Conservation (phyloP, 805 yeast species). For the Blastobotrys robertii region DNA sequence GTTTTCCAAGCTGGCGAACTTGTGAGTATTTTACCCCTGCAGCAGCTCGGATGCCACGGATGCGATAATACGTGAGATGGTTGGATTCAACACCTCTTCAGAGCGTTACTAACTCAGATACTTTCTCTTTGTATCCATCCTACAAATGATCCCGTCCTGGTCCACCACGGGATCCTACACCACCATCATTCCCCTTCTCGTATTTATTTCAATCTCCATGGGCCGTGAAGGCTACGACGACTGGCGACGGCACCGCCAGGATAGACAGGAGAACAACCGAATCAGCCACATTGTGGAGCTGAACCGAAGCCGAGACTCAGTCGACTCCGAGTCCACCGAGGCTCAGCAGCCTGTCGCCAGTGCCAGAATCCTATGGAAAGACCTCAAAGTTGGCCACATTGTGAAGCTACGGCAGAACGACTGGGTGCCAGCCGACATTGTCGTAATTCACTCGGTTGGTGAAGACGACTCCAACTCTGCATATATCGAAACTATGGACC, state of each 20-base stretch:
- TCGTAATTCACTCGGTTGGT: constrained; percentile 58
- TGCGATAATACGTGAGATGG: background rate
- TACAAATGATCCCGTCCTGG: constrained; percentile 96
- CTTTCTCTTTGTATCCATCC: constrained; percentile 77
- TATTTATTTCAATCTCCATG: constrained; percentile 83
- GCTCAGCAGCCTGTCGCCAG: constrained; percentile 20
- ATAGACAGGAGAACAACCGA: constrained; percentile 71
- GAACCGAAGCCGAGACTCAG: background rate
- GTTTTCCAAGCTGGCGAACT: constrained; percentile 85
- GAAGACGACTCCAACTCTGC: constrained; percentile 49
- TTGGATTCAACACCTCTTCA: background rate
- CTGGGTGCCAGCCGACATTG: constrained; percentile 88
- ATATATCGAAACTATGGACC: constrained; percentile 89
- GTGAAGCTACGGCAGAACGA: constrained; percentile 67
- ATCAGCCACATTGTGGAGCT: constrained; percentile 33
- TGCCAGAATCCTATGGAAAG: constrained; percentile 50
- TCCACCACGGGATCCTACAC: constrained; percentile 94
- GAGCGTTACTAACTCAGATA: constrained; percentile 30
- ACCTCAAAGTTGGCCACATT: constrained; percentile 81
- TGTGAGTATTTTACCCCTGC: constrained; percentile 23
- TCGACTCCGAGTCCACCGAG: background rate
- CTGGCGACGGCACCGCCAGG: constrained; percentile 75
- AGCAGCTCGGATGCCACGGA: background rate
- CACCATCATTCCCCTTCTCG: constrained; percentile 78
- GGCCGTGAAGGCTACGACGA: constrained; percentile 93